These are phyloP conservation scores for Pichia sp. DNA, from an alignment of 1,139 yeast species.

Conservation along the genomic window DNA sequence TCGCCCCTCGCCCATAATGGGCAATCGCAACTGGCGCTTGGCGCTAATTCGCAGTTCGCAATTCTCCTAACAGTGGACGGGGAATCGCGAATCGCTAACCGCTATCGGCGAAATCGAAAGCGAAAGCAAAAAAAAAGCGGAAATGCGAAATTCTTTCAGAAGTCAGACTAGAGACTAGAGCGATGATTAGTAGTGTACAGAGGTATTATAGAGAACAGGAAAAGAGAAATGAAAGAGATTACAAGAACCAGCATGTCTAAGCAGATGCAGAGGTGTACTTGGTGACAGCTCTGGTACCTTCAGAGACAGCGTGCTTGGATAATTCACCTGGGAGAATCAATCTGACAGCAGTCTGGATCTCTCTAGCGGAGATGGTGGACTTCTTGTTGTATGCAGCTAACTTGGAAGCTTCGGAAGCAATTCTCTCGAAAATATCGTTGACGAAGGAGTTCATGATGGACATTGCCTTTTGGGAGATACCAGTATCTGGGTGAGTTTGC, in stretches of 20 bases:
- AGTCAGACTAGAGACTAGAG: too few species aligned
- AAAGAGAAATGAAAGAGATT: too few species aligned
- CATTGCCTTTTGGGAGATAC: slow-evolving; percentile 99
- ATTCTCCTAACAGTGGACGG: too few species aligned
- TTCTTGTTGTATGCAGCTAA: slow-evolving; percentile 99
- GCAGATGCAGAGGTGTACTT: slow-evolving; percentile 82
- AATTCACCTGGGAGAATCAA: slow-evolving; percentile 99
- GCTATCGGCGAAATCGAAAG: too few species aligned
- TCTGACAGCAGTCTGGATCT: slow-evolving; percentile 99
- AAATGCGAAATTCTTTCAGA: too few species aligned
- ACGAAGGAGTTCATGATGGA: slow-evolving; percentile 98
- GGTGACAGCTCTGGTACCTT: slow-evolving; percentile 99
- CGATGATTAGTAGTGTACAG: neutral
- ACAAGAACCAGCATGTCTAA: slow-evolving; percentile 24
- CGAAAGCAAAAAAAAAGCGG: too few species aligned
- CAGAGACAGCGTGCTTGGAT: slow-evolving; percentile 99
- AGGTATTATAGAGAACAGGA: too few species aligned
- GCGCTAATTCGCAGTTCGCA: too few species aligned
- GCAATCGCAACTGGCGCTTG: too few species aligned
- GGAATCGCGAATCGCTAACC: too few species aligned
- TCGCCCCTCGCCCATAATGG: too few species aligned
- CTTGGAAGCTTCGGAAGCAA: slow-evolving; percentile 97
- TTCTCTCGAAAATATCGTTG: slow-evolving; percentile 92
- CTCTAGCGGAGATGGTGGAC: slow-evolving; percentile 98
- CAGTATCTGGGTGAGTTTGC: slow-evolving; percentile 99